Evolutionary conservation across 2,329 filamentous ascomycete genomes (phyloP), one percentile per base, ranked within the genome.

Genomic region (Ophiostoma montium): DNA sequence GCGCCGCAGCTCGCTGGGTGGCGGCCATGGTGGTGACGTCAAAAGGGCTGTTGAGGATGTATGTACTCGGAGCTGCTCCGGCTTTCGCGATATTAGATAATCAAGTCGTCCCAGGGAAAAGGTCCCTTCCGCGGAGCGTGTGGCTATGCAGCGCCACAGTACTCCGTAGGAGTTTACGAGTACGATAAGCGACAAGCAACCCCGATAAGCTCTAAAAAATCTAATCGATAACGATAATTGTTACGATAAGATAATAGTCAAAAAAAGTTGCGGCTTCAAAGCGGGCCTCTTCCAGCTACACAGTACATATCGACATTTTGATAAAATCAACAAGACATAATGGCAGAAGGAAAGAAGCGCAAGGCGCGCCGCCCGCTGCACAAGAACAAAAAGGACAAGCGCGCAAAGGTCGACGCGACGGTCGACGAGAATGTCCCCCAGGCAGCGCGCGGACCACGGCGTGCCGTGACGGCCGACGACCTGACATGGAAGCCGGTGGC

Each of bases 401-500:
- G 30, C 27, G 36, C 27, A 19, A 16, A 16, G 18, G 23, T 30
- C 39, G 39, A 47, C 12, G 19, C 36, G 41, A 27, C 41, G 11
- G 23, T 30, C 27, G 47, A 41, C 13, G 41, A 35, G 59, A 35
- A 31, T 33, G 42, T 44, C 15, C 42, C 27, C n/a, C 27, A 12
- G 32, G 32, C 39, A 7, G 39, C 39, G 15, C 39, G 39, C 30
- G 39, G 42, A 15, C 42, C 61, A 55, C 70, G 65, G 58, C 63
- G 63, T 38, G 59, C 67, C 2, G 65, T 75, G 19, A 65, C 68
- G 39, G 63, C 70, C 30, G 64, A 71, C 54, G 65, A 71, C 1
- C 64, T 82, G 39, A 62, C 66, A 61, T 82, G 78, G 78, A 69
- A 74, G 57, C 63, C 69, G 35, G 69, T 74, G 11, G 70, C 78